Conservation (phyloP, 768 basidiomycete species). For the Suillus subalutaceus region DNA sequence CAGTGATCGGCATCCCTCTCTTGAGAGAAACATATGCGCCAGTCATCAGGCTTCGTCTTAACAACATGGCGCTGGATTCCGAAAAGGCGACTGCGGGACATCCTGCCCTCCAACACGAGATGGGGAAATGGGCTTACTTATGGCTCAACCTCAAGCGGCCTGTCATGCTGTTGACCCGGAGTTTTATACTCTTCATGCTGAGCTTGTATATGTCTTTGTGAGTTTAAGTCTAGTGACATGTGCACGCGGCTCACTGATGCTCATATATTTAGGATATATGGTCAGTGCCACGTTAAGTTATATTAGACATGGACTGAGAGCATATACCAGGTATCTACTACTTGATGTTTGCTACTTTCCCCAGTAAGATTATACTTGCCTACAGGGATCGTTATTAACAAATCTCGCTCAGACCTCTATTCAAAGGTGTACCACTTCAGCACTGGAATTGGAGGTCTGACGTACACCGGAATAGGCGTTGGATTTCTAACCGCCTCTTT, state of each 20-base stretch:
- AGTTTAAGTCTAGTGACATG: slow-evolving; percentile 30
- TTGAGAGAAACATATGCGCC: slow-evolving; percentile 78
- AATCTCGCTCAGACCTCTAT: slow-evolving; percentile 42
- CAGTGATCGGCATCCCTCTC: slow-evolving; percentile 57
- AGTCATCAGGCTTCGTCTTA: slow-evolving; percentile 57
- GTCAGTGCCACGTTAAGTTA: slow-evolving; percentile 35
- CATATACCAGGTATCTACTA: slow-evolving; percentile 57
- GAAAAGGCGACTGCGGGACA: slow-evolving; percentile 44
- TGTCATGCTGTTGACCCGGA: slow-evolving; percentile 55
- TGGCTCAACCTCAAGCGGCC: slow-evolving; percentile 69
- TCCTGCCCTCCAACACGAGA: slow-evolving; percentile 27
- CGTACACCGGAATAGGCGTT: slow-evolving; percentile 55
- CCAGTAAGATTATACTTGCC: slow-evolving; percentile 37
- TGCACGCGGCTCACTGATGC: background rate
- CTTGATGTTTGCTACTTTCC: slow-evolving; percentile 72
- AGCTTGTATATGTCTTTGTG: slow-evolving; percentile 76
- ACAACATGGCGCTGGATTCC: slow-evolving; percentile 40
- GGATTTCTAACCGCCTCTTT: slow-evolving; percentile 55
- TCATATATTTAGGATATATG: slow-evolving; percentile 50
- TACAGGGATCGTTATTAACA: slow-evolving; percentile 12
- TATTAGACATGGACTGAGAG: background rate
- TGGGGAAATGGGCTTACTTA: slow-evolving; percentile 43
- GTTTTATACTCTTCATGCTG: slow-evolving; percentile 70
- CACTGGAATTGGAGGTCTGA: slow-evolving; percentile 54
- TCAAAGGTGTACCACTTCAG: slow-evolving; percentile 51